phyloP scores from a whole-genome alignment of 306 rosid genomes.

The Senna tora region DNA sequence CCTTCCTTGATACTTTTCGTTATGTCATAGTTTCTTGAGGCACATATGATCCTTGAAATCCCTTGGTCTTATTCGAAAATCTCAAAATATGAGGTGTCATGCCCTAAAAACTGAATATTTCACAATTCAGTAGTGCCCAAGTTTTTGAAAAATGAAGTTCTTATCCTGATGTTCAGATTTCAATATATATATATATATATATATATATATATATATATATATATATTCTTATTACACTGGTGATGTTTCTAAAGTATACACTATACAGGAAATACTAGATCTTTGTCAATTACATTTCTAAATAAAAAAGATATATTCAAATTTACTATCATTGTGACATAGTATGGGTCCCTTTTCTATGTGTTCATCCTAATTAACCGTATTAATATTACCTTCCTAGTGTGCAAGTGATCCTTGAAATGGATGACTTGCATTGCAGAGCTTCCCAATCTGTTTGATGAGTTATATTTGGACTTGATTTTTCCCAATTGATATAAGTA shows the following conservation, averaged over 20 bases:
- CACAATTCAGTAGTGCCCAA: constrained; percentile 8
- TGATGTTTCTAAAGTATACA: neutral
- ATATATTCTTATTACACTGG: neutral
- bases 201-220: constrained; percentile 7
- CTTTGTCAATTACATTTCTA: neutral
- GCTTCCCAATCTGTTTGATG: constrained; percentile 3
- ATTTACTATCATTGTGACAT: neutral
- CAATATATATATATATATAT: constrained; percentile 11
- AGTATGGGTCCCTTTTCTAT: constrained; percentile 1
- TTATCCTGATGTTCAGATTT: constrained; percentile 17
- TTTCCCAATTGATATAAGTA: neutral
- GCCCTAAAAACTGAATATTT: constrained; percentile 4
- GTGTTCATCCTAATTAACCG: neutral
- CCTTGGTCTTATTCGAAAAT: constrained; percentile 17
- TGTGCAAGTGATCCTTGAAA: constrained; percentile 4
- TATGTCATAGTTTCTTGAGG: constrained; percentile 4
- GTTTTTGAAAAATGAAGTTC: neutral
- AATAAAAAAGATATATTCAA: constrained; percentile 14
- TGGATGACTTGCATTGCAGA: constrained; percentile 3
- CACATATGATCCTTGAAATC: neutral
- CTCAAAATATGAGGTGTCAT: constrained; percentile 14
- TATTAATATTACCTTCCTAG: neutral
- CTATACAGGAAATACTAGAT: neutral
- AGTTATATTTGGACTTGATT: neutral
- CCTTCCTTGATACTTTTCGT: constrained; percentile 8